Evolutionary conservation across 2,329 filamentous ascomycete genomes (phyloP), one percentile per base, ranked within the genome.

Genomic region (Xylaria sp.): DNA sequence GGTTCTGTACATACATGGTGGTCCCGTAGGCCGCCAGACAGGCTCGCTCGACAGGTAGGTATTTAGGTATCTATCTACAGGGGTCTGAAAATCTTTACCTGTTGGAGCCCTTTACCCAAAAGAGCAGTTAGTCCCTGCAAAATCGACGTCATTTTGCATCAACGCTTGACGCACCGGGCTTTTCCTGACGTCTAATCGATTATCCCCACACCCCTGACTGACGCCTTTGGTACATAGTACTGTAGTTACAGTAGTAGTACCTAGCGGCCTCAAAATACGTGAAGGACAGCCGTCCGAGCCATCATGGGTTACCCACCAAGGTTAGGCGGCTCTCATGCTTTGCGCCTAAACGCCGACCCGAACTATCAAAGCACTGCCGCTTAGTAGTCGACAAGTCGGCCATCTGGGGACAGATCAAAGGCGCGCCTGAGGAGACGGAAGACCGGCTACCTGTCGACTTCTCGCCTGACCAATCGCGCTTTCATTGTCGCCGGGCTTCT

Each of bases 111-210:
- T 13, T 48, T n/a, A 39, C 63, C 63, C 48, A 55, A 60, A 60
- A 7, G 30, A 61, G 63, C 15, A 30, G 34, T 18, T 25, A 8
- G 8, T 23, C 32, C 13, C 8, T 28, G 34, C 28, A 8, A 6
- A 1, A n/a, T n/a, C 56, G 58, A 65, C 62, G 62, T 65, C 62
- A 65, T 65, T 34, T 10, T 1, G 57, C 62, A 46, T 64, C 62
- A 59, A 36, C 20, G 15, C 23, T 55, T 10, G 39, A 41, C 32
- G 36, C 60, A 32, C 28, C 36, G 41, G 25, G 39, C 36, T 34
- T 12, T 48, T 13, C 50, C 34, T 23, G n/a, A 55, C 52, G 10
- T 36, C 23, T 10, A 23, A 23, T 55, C 20, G 52, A 36, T 52
- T 52, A 15, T 32, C 25, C 25, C 15, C 48, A 52, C 48, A 3